Percentiles rank a stretch among this genome's conserved stretches.
phyloP scores from a whole-genome alignment of 169 alveolate genomes.

The Amoebophrya sp. region DNA sequence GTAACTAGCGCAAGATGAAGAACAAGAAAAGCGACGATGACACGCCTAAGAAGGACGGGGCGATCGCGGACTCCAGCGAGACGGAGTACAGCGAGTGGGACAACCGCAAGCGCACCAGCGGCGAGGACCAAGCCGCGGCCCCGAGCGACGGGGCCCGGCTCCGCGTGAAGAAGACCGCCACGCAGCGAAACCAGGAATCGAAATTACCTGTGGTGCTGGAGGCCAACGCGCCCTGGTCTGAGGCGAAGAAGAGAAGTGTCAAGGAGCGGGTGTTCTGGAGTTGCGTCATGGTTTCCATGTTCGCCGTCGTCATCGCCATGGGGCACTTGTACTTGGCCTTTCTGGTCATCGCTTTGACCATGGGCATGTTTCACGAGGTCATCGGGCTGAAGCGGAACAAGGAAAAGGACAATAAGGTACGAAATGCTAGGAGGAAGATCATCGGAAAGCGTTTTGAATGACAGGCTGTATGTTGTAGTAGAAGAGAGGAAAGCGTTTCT shows the following conservation, averaged over 20 bases:
- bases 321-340: not conserved
- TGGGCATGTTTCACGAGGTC: slow-evolving; percentile 52
- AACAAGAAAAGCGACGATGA: too few species aligned
- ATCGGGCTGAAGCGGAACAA: slow-evolving; percentile 62
- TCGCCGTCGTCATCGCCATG: not conserved
- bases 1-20: too few species aligned
- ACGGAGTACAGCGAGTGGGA: not conserved
- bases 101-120: not conserved
- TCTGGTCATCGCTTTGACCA: slow-evolving; percentile 27
- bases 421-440: too few species aligned
- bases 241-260: not conserved
- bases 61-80: not conserved
- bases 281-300: not conserved
- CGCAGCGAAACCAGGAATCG: not conserved
- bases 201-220: not conserved
- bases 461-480: not conserved
- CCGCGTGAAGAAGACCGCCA: not conserved
- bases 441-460: not conserved
- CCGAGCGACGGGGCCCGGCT: not conserved
- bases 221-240: not conserved
- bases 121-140: not conserved
- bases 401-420: slow-evolving; percentile 58
- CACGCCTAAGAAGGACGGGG: too few species aligned
- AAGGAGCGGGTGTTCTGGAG: not conserved
- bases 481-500: not conserved